phyloP scores from a whole-genome alignment of 2,329 filamentous ascomycete genomes.

The Alternaria consortialis region DNA sequence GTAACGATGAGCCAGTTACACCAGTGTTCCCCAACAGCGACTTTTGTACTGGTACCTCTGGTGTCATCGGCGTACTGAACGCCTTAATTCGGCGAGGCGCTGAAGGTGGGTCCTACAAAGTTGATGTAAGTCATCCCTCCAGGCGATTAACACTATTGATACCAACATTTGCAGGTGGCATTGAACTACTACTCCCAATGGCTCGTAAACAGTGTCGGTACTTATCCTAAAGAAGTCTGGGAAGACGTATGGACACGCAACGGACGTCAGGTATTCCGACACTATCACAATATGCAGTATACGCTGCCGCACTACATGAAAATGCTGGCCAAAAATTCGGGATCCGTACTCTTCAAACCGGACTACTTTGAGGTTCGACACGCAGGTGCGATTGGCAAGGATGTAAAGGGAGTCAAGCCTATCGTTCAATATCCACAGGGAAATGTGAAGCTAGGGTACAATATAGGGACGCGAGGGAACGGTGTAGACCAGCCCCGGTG shows the following conservation, averaged over 20 bases:
- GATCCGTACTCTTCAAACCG: conserved; percentile 55
- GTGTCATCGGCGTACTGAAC: conserved; percentile 53
- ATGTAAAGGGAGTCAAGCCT: conserved; percentile 56
- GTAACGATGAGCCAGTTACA: conserved; percentile 56
- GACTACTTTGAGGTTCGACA: conserved; percentile 60
- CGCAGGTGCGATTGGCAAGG: conserved; percentile 50
- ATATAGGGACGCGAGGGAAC: conserved; percentile 62
- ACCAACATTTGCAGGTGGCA: conserved; percentile 30
- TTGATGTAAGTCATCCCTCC: conserved; percentile 51
- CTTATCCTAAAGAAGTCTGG: conserved; percentile 57
- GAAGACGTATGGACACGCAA: conserved; percentile 58
- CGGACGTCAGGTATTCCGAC: conserved; percentile 59
- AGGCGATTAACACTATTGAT: background rate
- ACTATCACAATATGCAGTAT: conserved; percentile 60
- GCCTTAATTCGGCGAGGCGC: conserved; percentile 53
- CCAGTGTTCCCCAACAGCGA: conserved; percentile 58
- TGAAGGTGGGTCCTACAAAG: conserved; percentile 52
- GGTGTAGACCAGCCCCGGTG: conserved; percentile 60
- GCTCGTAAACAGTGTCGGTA: conserved; percentile 45
- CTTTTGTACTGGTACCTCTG: conserved; percentile 57
- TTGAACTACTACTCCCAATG: conserved; percentile 52
- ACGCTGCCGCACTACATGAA: conserved; percentile 54
- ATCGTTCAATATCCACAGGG: conserved; percentile 51
- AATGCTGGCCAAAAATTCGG: conserved; percentile 53
- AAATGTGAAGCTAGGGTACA: conserved; percentile 52